Base-by-base conservation (phyloP, 225 moss, liverwort and hornwort species). In the Asterella californica region DNA sequence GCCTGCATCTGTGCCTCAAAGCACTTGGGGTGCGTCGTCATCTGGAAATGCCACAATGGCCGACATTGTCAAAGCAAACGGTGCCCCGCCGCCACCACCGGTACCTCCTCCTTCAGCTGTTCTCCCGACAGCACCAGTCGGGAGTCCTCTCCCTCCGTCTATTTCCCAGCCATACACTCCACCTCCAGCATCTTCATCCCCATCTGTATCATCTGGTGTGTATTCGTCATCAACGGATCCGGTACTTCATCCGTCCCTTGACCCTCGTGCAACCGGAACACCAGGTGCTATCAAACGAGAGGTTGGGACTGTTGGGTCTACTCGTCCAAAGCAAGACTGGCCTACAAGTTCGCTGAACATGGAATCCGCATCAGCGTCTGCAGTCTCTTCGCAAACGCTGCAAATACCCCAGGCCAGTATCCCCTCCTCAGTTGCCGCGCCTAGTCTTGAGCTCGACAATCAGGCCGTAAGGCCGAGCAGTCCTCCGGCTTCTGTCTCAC, bases 281-380 rank as follows among this genome's bases (percentile, higher is more conserved):
- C 86, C 92, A 78, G 91, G 88, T 83, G 90, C 92, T 18, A 73
- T 90, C 57, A 86, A 91, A 46, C 87, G 92, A 57, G 88, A 89
- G 30, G 80, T 91, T 77, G 94, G 96, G 46, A 89, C 91, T 52
- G 89, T 90, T 64, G 91, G 92, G 48, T 88, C 88, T 49, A 94
- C 94, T 78, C 91, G 93, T 25, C 86, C 88, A 34, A 85, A 91
- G 19, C 93, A 87, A 71, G 93, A 91, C 64, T 85, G 89, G 77
- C 81, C 85, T 0, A 59, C 83, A 52, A 78, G 86, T 74, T 75
- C 91, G 14, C 68, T 84, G 17, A 83, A 81, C 69, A 81, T 82
- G 77, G 94, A 99, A 63, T 76, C 81, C 22, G 64, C 71, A 75
- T 77, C 82, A 61, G 86, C 78, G 14, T 70, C 87, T 19, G 65